Evolutionary conservation across 169 alveolate genomes (phyloP).

Genomic region (Plasmodium cynomolgi): DNA sequence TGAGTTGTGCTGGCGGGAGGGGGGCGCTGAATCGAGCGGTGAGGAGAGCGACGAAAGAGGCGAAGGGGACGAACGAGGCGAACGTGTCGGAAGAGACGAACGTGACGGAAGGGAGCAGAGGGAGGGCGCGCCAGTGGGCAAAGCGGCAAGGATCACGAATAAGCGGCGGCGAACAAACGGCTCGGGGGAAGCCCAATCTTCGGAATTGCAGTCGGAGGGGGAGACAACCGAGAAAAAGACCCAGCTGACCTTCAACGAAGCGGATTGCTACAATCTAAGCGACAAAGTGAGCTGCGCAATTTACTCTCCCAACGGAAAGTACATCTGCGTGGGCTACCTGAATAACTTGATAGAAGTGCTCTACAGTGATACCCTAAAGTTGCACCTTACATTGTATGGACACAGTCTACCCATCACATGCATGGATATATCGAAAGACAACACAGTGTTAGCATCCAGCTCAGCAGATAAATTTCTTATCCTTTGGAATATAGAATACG

Average conservation of each 20-base stretch:
- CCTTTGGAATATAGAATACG: conserved; percentile 92
- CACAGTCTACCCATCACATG: conserved; percentile 91
- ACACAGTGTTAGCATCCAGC: conserved; percentile 86
- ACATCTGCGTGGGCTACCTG: conserved; percentile 84
- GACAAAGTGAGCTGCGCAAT: conserved; percentile 79
- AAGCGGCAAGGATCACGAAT: background rate
- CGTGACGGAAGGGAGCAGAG: background rate
- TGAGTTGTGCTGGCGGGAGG: conserved; percentile 34
- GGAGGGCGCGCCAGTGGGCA: background rate
- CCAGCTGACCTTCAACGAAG: conserved; percentile 45
- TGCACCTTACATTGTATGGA: conserved; percentile 89
- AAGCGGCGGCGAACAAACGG: background rate
- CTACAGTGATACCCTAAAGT: conserved; percentile 86
- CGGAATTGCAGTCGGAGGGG: background rate
- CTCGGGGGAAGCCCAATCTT: background rate
- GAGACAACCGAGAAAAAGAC: background rate
- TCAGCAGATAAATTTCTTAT: conserved; percentile 88
- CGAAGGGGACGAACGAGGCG: background rate
- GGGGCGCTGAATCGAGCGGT: background rate
- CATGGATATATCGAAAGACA: conserved; percentile 86
- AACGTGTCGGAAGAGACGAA: background rate
- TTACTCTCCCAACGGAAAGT: conserved; percentile 82
- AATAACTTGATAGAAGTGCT: conserved; percentile 86
- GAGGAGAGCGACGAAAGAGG: background rate
- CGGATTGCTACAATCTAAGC: conserved; percentile 24